Evolutionary conservation across 192 early-diverging fungal species (phyloP), one percentile per base, ranked within the genome.

Genomic region (Linnemannia exigua): DNA sequence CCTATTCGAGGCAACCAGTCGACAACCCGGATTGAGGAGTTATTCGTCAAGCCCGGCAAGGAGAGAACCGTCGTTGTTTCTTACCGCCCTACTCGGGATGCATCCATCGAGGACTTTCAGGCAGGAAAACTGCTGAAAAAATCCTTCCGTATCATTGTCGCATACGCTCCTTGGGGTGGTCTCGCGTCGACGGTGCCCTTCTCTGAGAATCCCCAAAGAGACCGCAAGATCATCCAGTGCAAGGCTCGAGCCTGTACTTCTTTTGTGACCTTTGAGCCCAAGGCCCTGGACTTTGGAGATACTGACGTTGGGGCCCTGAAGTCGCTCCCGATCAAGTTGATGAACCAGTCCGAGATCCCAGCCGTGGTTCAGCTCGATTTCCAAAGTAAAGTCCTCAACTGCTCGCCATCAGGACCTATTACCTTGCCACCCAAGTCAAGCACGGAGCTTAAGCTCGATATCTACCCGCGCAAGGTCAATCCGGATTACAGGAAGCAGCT

Each of bases 401-500:
- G 96, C 79, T 84, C 88, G 22, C 84, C 84, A 8, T 87, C 92
- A 3, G 94, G 92, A 33, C 95, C 94, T 41, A 93, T 97, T 25
- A 76, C 89, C 9, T 95, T 99, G 38, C 94, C 95, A 37, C 95
- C 98, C 67, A 92, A 92, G 70, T 92, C 94, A 67, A 91, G 94
- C 28, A 91, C 92, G 20, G 93, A 95, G 50, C 90, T 97, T 28
- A 97, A 97, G 79, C 89, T 99, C 14, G 97, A 99, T 86, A 96
- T 99, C 47, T 99, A 98, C 82, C 98, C 98, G 4, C 95, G 98
- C 19, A 98, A 98, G 84, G 94, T 98, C n/a, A 99, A 99, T 76
- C 95, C 97, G 5, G 97, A 98, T 47, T 99, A 99, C 84, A 93
- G 96, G 67, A 99, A 99, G 81, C 96, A 99, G 88, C 93, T 99